These are phyloP conservation scores for Blastomyces emzantsi DNA, from an alignment of 2,329 filamentous ascomycete genomes.

Conservation along the genomic window DNA sequence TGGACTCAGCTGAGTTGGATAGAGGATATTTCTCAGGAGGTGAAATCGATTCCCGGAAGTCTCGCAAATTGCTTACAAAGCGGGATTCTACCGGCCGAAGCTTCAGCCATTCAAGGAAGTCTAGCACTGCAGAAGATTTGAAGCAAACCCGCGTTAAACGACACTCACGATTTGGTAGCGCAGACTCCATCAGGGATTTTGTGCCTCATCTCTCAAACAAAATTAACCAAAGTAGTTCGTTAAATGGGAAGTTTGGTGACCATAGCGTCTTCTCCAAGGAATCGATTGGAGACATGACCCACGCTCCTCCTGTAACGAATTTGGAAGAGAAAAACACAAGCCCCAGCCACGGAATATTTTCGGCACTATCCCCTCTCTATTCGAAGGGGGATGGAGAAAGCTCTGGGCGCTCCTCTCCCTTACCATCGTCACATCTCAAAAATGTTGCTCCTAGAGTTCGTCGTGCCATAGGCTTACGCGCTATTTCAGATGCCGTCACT, in stretches of 20 bases:
- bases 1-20: constrained; percentile 54
- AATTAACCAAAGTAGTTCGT: constrained; percentile 55
- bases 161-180: constrained; percentile 70
- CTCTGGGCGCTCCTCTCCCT: constrained; percentile 42
- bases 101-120: constrained; percentile 55
- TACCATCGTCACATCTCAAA: constrained; percentile 41
- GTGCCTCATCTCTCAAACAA: constrained; percentile 45
- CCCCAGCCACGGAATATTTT: constrained; percentile 30
- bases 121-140: constrained; percentile 68
- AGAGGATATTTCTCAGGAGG: constrained; percentile 89
- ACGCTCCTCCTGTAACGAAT: constrained; percentile 49
- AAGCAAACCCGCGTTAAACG: constrained; percentile 58
- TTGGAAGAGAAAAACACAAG: constrained; percentile 42
- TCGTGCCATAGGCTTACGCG: constrained; percentile 61
- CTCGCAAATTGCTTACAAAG: constrained; percentile 71
- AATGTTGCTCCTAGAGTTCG: constrained; percentile 53
- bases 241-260: constrained; percentile 48
- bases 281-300: constrained; percentile 32
- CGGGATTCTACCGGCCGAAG: constrained; percentile 40
- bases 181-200: constrained; percentile 61
- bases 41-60: constrained; percentile 64
- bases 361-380: constrained; percentile 41
- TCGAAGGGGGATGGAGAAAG: constrained; percentile 42
- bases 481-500: constrained; percentile 67
- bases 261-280: constrained; percentile 49